Evolutionary conservation across 2,329 filamentous ascomycete species (phyloP), one percentile per base, ranked within the genome.

Genomic region (Zalaria sp.): DNA sequence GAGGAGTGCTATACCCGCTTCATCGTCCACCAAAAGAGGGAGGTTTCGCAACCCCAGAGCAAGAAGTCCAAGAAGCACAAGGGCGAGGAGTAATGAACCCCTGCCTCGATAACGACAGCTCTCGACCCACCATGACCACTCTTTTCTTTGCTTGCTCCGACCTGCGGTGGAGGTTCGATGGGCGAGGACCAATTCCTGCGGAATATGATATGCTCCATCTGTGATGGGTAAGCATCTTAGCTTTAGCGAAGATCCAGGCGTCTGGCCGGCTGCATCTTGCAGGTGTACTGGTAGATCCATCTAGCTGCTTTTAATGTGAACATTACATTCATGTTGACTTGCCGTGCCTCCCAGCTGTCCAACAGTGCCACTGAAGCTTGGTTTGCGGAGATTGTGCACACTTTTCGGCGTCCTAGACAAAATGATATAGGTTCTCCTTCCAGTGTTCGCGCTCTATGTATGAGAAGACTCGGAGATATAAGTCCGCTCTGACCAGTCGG

Each of bases 1-100:
- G 83, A 93, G 53, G 85, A 93, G 65, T 86, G 79, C 58, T 94
- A 86, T 79, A 89, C 84, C 42, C 76, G 78, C 49, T 74, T 96
- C 57, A 71, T 93, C 55, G 87, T 95, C 48, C 87, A 91, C 65
- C 83, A 89, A 59, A 80, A 81, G 62, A 80, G 79, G 63, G 72
- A 73, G 25, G 65, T 65, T 39, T 18, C 18, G 63, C 70, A 46
- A 61, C 60, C 36, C 57, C 49, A 71, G 73, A 58, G 72, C 72
- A 87, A 87, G 75, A 75, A 75, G 67, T 56, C 57, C 47, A 57
- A 57, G 51, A 54, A 53, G 46, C 53, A 46, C 43, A 52, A 55
- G 47, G 52, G 44, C 42, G 52, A 51, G 11, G 58, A 57, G 39
- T 51, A 52, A 41, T 31, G 7, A 9, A 39, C 34, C 43, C 43